phyloP scores from a whole-genome alignment of 2,329 filamentous ascomycete genomes.

The Exophiala dermatitidis region DNA sequence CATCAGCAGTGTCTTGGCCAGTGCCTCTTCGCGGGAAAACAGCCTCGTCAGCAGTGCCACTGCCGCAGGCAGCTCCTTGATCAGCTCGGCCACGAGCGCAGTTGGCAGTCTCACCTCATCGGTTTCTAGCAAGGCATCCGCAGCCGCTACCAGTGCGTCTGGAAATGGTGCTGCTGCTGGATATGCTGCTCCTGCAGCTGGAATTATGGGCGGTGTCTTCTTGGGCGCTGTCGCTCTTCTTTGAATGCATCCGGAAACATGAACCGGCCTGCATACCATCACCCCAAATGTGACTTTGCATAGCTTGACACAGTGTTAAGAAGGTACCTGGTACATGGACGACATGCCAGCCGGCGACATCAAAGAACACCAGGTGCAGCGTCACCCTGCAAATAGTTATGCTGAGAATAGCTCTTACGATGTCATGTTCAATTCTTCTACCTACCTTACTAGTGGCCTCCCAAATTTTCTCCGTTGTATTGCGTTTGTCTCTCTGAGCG shows the following conservation, averaged over 20 bases:
- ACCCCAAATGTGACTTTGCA: no score
- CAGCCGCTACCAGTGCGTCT: constrained; percentile 6
- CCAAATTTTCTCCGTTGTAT: no score
- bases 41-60: constrained; percentile 10
- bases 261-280: no score
- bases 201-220: constrained; percentile 16
- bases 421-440: no score
- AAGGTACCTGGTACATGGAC: no score
- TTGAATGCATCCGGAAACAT: constrained; percentile 1
- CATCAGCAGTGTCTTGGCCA: constrained; percentile 16
- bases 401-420: no score
- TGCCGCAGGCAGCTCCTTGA: constrained; percentile 9
- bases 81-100: constrained; percentile 6
- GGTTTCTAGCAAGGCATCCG: constrained; percentile 5
- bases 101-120: constrained; percentile 4
- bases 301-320: no score
- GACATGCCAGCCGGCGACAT: no score
- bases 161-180: constrained; percentile 11
- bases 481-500: no score
- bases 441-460: no score
- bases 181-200: constrained; percentile 12
- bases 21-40: constrained; percentile 7
- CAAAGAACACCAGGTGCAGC: no score
- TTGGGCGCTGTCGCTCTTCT: constrained; percentile 17
- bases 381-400: no score